These are phyloP conservation scores for Macrotyloma uniflorum DNA, from an alignment of 306 rosid species.

Conservation along the genomic window DNA sequence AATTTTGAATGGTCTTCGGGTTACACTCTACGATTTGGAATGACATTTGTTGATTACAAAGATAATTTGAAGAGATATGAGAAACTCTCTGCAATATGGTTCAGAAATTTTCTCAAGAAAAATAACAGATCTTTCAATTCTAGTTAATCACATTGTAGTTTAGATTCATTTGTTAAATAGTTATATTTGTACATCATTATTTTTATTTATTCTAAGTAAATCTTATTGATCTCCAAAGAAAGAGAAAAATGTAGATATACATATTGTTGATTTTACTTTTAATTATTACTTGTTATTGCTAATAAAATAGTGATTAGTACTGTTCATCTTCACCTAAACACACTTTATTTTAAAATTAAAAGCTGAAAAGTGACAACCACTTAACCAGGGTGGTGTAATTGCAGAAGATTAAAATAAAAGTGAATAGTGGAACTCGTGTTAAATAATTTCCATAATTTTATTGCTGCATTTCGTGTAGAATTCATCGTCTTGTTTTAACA, in stretches of 20 bases:
- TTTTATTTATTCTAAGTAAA: not conserved
- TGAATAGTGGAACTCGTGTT: too few relatives aligned
- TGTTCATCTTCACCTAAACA: too few relatives aligned
- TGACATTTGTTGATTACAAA: conserved; percentile 54
- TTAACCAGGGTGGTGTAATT: too few relatives aligned
- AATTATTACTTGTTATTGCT: too few relatives aligned
- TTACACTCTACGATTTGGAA: conserved; percentile 52
- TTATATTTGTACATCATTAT: not conserved
- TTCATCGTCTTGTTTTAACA: too few relatives aligned
- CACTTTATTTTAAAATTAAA: too few relatives aligned
- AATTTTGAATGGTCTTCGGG: conserved; percentile 65
- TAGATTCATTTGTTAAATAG: not conserved
- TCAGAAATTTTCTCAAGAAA: conserved; percentile 47
- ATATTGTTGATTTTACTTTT: not conserved
- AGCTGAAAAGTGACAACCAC: too few relatives aligned
- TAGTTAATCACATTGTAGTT: not conserved
- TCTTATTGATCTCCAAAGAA: not conserved
- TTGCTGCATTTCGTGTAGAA: too few relatives aligned
- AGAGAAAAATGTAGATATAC: not conserved
- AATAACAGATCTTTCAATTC: conserved; percentile 10
- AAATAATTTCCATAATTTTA: too few relatives aligned
- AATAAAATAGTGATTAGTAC: too few relatives aligned
- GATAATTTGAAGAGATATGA: conserved; percentile 48
- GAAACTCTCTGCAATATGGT: conserved; percentile 59
- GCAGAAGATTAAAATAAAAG: too few relatives aligned